Evolutionary conservation across 495 filamentous ascomycete species (phyloP), one percentile per base, ranked within the genome.

Genomic region (Eremomyces bilateralis): DNA sequence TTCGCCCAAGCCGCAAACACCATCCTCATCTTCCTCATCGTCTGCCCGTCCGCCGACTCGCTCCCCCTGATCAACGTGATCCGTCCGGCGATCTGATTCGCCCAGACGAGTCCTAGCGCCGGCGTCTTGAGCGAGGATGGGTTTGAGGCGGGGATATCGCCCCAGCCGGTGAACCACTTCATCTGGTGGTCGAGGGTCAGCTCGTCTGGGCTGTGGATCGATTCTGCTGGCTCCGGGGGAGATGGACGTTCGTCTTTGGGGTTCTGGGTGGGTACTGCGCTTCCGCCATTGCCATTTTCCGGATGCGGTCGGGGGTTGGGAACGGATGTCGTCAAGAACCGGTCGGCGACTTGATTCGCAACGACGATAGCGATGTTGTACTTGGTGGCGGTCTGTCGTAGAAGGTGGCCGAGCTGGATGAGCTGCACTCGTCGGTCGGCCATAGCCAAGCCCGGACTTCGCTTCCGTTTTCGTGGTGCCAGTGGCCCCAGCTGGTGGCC

Each of bases 121-220:
- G 88, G 88, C 0, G 79, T 90, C 55, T 95, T 97, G 11, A 71
- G 59, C 21, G 56, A 50, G 15, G 42, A 49, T 17, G 56, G 47
- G 8, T 37, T 31, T 35, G 35, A 8, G 20, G 31, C n/a, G 29
- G 27, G 17, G 4, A 29, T 16, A 48, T 83, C 76, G 16, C 81
- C 82, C 84, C 88, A 97, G 24, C 88, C 88, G 2, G 78, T 85
- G 53, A 93, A 93, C 65, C 79, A 97, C 4, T 74, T 69, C 46
- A 90, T 77, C 52, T 97, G 88, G 51, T 90, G 80, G 39, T 82
- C 68, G 12, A 94, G 65, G n/a, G 62, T 64, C 21, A 90, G 60
- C 11, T 67, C 47, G 48, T 63, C 53, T 59, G 53, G 33, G 68
- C 42, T 8, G 44, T 34, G 25, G 47, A 37, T 2, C 22, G 34